Percentiles rank a stretch among this genome's conserved stretches.
These are phyloP conservation scores for Chloropicon primus DNA, from an alignment of 139 green algal genomes.

Conservation along the genomic window DNA sequence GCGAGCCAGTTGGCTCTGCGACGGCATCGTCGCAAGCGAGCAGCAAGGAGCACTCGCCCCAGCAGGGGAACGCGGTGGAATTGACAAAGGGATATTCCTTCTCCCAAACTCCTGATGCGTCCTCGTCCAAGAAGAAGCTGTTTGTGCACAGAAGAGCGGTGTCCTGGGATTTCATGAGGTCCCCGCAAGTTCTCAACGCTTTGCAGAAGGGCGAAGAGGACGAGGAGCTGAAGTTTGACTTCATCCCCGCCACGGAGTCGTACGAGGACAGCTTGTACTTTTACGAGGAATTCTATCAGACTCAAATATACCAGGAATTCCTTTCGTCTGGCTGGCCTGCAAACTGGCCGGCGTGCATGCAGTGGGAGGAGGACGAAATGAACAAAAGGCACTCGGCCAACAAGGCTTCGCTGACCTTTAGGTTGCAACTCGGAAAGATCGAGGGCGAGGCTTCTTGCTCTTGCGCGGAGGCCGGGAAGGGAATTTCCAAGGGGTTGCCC, in stretches of 20 bases:
- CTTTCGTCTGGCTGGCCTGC: neutral
- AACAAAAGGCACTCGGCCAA: neutral
- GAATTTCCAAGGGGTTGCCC: too few species aligned
- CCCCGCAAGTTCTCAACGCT: neutral
- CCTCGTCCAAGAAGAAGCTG: neutral
- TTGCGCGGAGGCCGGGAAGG: too few species aligned
- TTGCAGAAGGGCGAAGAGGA: neutral
- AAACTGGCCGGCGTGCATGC: neutral
- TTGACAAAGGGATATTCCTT: neutral
- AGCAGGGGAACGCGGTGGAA: neutral
- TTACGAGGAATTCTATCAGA: neutral
- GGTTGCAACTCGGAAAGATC: neutral
- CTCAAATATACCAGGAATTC: neutral
- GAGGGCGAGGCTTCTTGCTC: too few species aligned
- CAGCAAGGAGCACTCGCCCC: neutral
- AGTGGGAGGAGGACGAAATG: neutral
- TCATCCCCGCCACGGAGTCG: neutral
- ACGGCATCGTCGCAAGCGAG: too few species aligned
- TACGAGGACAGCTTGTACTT: neutral
- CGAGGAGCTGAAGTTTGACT: neutral
- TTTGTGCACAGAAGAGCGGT: neutral
- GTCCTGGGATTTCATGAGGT: neutral
- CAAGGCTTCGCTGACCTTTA: neutral
- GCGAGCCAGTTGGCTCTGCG: too few species aligned
- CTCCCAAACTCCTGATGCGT: neutral